Evolutionary conservation across 371 early-diverging fungal genomes (phyloP), one percentile per base, ranked within the genome.

Genomic region (Apophysomyces trapeziformis): DNA sequence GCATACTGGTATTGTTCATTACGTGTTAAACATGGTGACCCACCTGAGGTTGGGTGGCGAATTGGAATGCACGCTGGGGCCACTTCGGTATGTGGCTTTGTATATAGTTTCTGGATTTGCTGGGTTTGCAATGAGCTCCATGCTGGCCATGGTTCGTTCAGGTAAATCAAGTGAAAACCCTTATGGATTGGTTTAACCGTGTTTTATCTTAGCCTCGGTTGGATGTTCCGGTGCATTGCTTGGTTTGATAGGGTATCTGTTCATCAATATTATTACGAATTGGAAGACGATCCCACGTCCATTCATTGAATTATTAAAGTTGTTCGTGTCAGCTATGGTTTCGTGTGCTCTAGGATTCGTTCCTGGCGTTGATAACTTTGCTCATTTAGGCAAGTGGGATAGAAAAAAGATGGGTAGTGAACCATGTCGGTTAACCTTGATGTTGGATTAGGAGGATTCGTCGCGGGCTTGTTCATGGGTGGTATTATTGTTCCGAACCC

Each of bases 1-100:
- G 61, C 95, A 95, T 74, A 92, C 85, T 21, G 95, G 94, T n/a
- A 63, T 92, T 5, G 57, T 93, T 1, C 95, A 95, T 72, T 71
- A 89, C 35, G 12, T 87, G 1, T 72, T 93, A 69, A 95, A 95
- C 71, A 45, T 92, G 68, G 11, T 80, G 13, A 85, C 89, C 47
- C 93, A 93, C 61, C 64, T 90, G 46, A 68, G 80, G 26, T 74
- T 85, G 5, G 91, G 91, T 2, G 79, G 76, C 4, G 81, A 89
- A 56, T 70, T 93, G 64, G 95, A 95, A 70, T 66, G 80, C 37
- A 86, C 87, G 16, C 84, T 89, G 71, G 95, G 94, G 0, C 14
- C 85, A 77, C 75, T 89, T 46, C 69, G 73, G 1, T 73, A 65
- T 46, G 46, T 43, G 18, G 16, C 58, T 7, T 38, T 73, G 38